Conservation (phyloP, 2,329 filamentous ascomycete species). For the Chrysosporium queenslandicum region DNA sequence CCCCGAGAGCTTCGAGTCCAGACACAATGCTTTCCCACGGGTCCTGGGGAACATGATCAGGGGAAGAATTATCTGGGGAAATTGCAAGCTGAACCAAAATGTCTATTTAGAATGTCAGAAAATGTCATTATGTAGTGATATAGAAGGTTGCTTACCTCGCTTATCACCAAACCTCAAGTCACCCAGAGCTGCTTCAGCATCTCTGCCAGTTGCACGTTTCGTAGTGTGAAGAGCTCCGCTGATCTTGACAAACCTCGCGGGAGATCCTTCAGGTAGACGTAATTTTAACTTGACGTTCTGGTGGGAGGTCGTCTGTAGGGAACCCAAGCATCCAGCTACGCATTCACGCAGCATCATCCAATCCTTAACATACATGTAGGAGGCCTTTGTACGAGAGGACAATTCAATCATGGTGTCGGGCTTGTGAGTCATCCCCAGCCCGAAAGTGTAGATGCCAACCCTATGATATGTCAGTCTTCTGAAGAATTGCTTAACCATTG, state of each 20-base stretch:
- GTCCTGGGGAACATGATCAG: slow-evolving; percentile 82
- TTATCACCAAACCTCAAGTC: slow-evolving; percentile 95
- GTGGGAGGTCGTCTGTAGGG: slow-evolving; percentile 89
- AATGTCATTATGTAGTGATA: neutral
- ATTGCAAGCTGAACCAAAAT: slow-evolving; percentile 92
- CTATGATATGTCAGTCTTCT: slow-evolving; percentile 35
- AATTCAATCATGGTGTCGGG: slow-evolving; percentile 98
- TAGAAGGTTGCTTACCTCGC: slow-evolving; percentile 38
- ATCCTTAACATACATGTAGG: slow-evolving; percentile 96
- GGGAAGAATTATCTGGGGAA: slow-evolving; percentile 67
- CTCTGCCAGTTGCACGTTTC: slow-evolving; percentile 85
- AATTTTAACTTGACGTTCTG: slow-evolving; percentile 96
- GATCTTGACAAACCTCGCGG: slow-evolving; percentile 97
- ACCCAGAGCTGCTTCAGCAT: slow-evolving; percentile 84
- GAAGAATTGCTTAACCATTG: slow-evolving; percentile 4
- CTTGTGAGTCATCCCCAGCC: slow-evolving; percentile 91
- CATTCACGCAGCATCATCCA: slow-evolving; percentile 99
- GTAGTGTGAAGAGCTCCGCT: slow-evolving; percentile 92
- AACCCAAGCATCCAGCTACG: slow-evolving; percentile 81
- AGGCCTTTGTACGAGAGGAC: slow-evolving; percentile 88
- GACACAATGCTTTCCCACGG: slow-evolving; percentile 97
- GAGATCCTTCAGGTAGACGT: slow-evolving; percentile 86
- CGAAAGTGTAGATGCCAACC: slow-evolving; percentile 93
- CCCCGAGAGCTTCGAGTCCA: slow-evolving; percentile 83
- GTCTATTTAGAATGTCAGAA: slow-evolving; percentile 42